Conservation (phyloP, 2,329 filamentous ascomycete genomes). For the Escovopsis sp. region DNA sequence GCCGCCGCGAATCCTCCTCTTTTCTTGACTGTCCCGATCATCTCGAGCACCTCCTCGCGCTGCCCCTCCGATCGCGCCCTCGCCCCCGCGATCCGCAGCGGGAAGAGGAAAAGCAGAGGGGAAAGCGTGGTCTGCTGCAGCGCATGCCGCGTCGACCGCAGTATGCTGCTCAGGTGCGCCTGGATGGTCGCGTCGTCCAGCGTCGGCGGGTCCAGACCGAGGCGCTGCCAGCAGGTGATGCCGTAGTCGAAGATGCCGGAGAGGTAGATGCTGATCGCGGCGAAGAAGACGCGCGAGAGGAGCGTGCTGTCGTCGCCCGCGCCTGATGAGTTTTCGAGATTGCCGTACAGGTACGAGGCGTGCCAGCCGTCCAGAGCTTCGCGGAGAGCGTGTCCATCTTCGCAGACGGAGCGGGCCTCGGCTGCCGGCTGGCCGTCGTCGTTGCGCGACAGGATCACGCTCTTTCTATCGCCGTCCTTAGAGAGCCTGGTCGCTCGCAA, state of each 20-base stretch:
- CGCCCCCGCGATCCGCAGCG: constrained; percentile 20
- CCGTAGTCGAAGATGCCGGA: constrained; percentile 24
- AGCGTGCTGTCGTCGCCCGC: constrained; percentile 7
- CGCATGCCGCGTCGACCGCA: constrained; percentile 7
- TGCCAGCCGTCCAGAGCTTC: constrained; percentile 8
- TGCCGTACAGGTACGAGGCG: neutral
- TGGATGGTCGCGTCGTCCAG: constrained; percentile 11
- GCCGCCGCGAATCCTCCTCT: constrained; percentile 13
- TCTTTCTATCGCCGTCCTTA: too few species aligned
- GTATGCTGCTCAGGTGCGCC: constrained; percentile 12
- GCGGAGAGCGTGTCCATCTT: constrained; percentile 1
- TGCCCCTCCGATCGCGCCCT: constrained; percentile 13
- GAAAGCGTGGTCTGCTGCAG: constrained; percentile 14
- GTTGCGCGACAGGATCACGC: too few species aligned
- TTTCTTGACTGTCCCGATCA: constrained; percentile 9
- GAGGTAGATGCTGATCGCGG: constrained; percentile 22
- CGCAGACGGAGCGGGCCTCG: constrained; percentile 1
- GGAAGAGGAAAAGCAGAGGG: constrained; percentile 19
- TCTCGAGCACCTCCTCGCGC: constrained; percentile 8
- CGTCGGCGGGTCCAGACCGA: constrained; percentile 11
- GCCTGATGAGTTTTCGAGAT: too few species aligned
- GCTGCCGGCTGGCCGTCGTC: neutral
- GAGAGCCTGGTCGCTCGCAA: neutral
- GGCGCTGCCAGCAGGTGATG: constrained; percentile 13
- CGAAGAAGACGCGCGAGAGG: constrained; percentile 13